These are phyloP conservation scores for Evernia prunastri DNA, from an alignment of 495 filamentous ascomycete species.

Conservation along the genomic window DNA sequence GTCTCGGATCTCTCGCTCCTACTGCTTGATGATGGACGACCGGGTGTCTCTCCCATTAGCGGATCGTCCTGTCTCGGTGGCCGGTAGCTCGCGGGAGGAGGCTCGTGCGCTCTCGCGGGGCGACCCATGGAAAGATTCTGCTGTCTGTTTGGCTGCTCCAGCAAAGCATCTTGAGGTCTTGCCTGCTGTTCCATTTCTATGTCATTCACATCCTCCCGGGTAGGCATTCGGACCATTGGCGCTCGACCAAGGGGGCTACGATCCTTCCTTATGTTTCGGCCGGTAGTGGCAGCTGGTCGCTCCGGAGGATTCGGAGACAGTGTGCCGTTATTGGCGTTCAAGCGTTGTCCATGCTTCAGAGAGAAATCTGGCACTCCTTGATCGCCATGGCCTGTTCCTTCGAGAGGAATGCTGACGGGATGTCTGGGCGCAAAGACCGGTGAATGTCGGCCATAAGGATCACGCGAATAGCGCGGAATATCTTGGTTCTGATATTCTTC, in stretches of 20 bases:
- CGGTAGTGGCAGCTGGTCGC: neutral
- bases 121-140: constrained; percentile 6
- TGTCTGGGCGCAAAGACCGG: constrained; percentile 18
- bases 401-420: constrained; percentile 8
- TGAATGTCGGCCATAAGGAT: neutral
- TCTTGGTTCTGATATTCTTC: constrained; percentile 15
- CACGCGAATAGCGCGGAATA: constrained; percentile 10
- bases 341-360: neutral
- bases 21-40: constrained; percentile 4
- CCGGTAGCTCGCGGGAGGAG: constrained; percentile 16
- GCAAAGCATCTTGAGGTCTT: neutral
- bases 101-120: constrained; percentile 6
- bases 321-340: neutral
- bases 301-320: neutral
- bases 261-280: neutral
- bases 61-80: constrained; percentile 11
- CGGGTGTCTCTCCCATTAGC: constrained; percentile 10
- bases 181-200: constrained; percentile 12
- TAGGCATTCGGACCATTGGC: constrained; percentile 14
- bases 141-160: constrained; percentile 1
- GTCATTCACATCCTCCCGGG: constrained; percentile 3
- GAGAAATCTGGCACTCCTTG: constrained; percentile 3
- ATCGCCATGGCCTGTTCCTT: constrained; percentile 4
- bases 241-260: constrained; percentile 11
- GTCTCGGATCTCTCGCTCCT: constrained; percentile 12